Base-by-base conservation (phyloP, 2,329 filamentous ascomycete genomes). In the Chrysosporium queenslandicum region DNA sequence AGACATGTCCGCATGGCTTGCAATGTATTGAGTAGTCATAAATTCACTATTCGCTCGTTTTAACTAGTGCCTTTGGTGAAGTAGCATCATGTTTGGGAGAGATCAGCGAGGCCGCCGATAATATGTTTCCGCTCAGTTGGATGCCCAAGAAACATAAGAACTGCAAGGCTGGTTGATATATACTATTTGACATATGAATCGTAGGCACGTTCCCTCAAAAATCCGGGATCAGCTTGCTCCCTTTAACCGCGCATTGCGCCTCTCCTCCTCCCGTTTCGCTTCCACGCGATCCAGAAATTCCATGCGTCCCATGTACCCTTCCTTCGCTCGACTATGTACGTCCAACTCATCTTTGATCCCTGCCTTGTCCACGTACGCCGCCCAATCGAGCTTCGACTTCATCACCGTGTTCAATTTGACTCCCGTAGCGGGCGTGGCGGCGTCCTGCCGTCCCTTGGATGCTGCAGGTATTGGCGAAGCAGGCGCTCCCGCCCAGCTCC, bases 401-500 rank as follows among this genome's bases (percentile, higher is more conserved):
- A 82, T 79, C 46, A 84, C 78, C 0, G 80, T 82, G 58, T 81
- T 83, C 67, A 84, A 75, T 61, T 82, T 83, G 53, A 77, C 76
- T 60, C 76, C 68, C 67, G 74, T 59, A 18, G 20, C 40, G 62
- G 71, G 63, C 34, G 60, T 59, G 6, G 59, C 57, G 55, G 58
- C 52, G 7, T 36, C 40, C 16, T 43, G 32, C 29, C 45, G 21
- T 12, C 23, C 34, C 50, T 57, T 60, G 60, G 61, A 20, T 39
- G 58, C 63, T 54, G 50, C 59, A 29, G 54, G 50, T 14, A 37
- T 34, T 34, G 25, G 41, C 14, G 27, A 5, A 6, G 25, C 23
- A 29, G 37, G 39, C 9, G 41, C 16, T 52, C 69, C 71, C 60
- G 69, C 67, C 70, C 69, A 71, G 58, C 64, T 72, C 55, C 69